Base-by-base conservation (phyloP, 169 alveolate species). In the Cryptosporidium sp. region DNA sequence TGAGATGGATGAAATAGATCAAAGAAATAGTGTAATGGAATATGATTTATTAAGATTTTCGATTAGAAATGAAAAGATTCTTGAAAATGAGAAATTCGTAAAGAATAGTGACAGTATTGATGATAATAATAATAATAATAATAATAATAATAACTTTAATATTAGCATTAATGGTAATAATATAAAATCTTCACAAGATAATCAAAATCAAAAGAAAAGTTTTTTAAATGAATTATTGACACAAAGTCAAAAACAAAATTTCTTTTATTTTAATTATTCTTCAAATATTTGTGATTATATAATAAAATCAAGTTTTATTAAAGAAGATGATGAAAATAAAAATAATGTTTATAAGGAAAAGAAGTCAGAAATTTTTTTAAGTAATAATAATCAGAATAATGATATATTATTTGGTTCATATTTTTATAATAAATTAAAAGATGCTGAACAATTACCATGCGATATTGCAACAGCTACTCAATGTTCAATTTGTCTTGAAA, bases 381-480 rank as follows among this genome's bases (percentile, higher is more conserved):
- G 2, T 3, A 58, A 58, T 73, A 33, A 35, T 18, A 26, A 18
- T 26, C 67, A 56, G 51, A 65, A 37, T 60, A 51, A 29, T 21
- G 89, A 80, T 31, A 23, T 45, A 33, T 10, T 42, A 8, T 80
- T 80, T 65, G 89, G 89, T 42, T 31, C 42, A 31, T 80, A 80
- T 42, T 80, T 80, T 65, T 80, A 61, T 26, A 45, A 80, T 26
- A 80, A 80, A 42, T 80, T 80, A 42, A 80, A 39, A 31, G 73
- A 62, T 62, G 23, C 65, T 18, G 80, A 80, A 18, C 89, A 80
- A 33, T 35, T 80, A 26, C 89, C 89, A 62, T 80, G 89, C 1
- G 89, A 80, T 23, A 80, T 80, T 61, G 89, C 89, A 31, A 23
- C 58, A 80, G 72, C 89, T 21, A 80, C 89, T 29, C 89, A 80